Percentiles rank a stretch among this genome's conserved stretches.
These are phyloP conservation scores for Gossypium schwendimanii DNA, from an alignment of 441 rosid genomes.

Conservation along the genomic window DNA sequence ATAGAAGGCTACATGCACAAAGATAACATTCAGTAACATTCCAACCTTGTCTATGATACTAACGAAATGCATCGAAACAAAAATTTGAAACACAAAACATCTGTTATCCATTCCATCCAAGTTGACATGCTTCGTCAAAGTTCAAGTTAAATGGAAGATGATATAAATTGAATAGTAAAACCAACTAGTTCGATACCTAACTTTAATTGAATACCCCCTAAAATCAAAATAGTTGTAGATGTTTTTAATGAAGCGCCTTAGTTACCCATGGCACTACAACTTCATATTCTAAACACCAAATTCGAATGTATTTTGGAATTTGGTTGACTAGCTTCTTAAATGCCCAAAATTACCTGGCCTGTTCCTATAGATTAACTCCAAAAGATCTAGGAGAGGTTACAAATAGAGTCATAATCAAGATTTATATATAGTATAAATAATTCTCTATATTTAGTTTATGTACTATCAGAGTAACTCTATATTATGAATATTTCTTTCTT, in stretches of 20 bases:
- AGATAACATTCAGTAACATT: background rate
- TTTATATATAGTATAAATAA: background rate
- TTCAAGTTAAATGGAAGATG: background rate
- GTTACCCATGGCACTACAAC: background rate
- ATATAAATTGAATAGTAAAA: no score
- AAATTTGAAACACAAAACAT: background rate
- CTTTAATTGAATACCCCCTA: no score
- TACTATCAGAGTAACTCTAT: no score
- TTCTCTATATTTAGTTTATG: no score
- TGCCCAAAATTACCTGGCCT: no score
- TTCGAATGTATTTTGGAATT: background rate
- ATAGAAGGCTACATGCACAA: no score
- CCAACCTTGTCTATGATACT: background rate
- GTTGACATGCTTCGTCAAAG: background rate
- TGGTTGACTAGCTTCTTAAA: background rate
- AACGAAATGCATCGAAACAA: background rate
- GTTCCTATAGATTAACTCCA: no score
- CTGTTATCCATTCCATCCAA: background rate
- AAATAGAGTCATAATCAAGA: background rate
- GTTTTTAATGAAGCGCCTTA: background rate
- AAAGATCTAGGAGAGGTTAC: no score
- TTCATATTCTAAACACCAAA: background rate
- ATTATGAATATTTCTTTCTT: background rate
- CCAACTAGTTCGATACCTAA: background rate
- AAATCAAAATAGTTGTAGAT: no score